Percentiles rank a stretch among this genome's conserved stretches.
Evolutionary conservation across 108 stramenopile species (phyloP).

Genomic region (Pseudonitzschia multiseries): DNA sequence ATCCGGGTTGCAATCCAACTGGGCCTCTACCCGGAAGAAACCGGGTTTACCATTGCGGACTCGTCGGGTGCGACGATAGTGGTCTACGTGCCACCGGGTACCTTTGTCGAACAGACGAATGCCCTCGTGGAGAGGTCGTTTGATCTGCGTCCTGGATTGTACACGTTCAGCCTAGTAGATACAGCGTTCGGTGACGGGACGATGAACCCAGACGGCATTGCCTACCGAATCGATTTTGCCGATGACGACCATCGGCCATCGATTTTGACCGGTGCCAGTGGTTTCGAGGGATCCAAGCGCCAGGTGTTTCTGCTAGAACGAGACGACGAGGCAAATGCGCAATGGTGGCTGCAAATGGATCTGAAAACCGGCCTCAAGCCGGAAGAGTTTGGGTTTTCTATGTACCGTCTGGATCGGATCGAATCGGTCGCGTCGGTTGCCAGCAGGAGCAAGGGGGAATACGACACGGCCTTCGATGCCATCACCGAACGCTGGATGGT

Average conservation of each 20-base stretch:
- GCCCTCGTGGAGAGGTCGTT: slow-evolving; percentile 14
- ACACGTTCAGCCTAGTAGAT: slow-evolving; percentile 26
- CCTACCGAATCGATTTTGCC: slow-evolving; percentile 16
- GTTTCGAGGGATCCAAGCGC: slow-evolving; percentile 7
- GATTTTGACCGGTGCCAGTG: slow-evolving; percentile 23
- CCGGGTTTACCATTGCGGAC: slow-evolving; percentile 32
- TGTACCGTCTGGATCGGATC: slow-evolving; percentile 22
- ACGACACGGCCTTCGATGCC: background rate
- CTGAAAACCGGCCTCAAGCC: slow-evolving; percentile 19
- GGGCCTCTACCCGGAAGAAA: slow-evolving; percentile 31
- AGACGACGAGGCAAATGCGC: slow-evolving; percentile 7
- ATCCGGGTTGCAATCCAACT: slow-evolving; percentile 29
- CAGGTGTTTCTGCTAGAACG: slow-evolving; percentile 27
- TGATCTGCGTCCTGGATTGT: slow-evolving; percentile 22
- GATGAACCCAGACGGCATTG: slow-evolving; percentile 5
- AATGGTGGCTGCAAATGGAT: slow-evolving; percentile 16
- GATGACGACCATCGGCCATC: slow-evolving; percentile 7
- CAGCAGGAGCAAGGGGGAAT: slow-evolving; percentile 3
- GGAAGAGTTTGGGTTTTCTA: slow-evolving; percentile 21
- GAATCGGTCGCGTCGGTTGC: slow-evolving; percentile 27
- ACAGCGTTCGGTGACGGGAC: slow-evolving; percentile 31
- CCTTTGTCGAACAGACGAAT: slow-evolving; percentile 6
- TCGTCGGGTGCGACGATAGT: background rate
- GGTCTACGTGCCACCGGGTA: slow-evolving; percentile 26
- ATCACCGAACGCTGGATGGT: slow-evolving; percentile 8